Evolutionary conservation across 2,329 filamentous ascomycete genomes (phyloP), one percentile per base, ranked within the genome.

Genomic region (Cladophialophora yegresii): DNA sequence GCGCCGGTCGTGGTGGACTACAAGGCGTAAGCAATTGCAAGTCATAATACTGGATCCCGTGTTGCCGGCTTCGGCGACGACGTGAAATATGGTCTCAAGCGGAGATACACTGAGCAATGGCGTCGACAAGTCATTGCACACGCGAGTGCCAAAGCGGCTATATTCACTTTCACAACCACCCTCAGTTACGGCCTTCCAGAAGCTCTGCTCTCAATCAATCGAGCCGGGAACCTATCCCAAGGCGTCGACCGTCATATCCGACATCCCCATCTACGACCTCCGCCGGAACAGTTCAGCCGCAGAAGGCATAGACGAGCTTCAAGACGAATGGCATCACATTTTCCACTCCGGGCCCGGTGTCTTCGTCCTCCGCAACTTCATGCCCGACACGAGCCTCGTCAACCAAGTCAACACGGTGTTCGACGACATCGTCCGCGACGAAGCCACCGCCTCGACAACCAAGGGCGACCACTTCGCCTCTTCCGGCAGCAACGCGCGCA

Each of bases 381-480:
- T 82, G 75, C 74, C 70, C 81, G 63, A 68, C 68, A 1, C 72
- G 73, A 64, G 22, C 0, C 72, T 82, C 4, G 76, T 88, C 16
- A 72, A 80, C 8, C 69, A 75, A n/a, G 78, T 81, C 16, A 85
- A 83, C 70, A 61, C 63, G 0, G 78, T 80, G 13, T 86, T 82
- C 71, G 70, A 76, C 4, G 63, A 69, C 1, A 85, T 86, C 65
- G 84, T 86, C 72, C 72, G 75, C 2, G 69, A 71, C 9, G 81
- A 86, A 73, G 72, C 71, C 50, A 32, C 7, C 50, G 16, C 20
- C 22, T 30, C 9, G 10, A 3, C 16, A 7, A 4, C 8, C 23
- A 73, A 72, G 26, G 86, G 86, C 23, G 86, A 88, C 72, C 86
- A 88, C 70, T 88, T 88, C 73, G 84, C 85, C 1, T 74, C 79